Evolutionary conservation across 352 stramenopile species (phyloP), one percentile per base, ranked within the genome.

Genomic region (Globisporangium irregulare): DNA sequence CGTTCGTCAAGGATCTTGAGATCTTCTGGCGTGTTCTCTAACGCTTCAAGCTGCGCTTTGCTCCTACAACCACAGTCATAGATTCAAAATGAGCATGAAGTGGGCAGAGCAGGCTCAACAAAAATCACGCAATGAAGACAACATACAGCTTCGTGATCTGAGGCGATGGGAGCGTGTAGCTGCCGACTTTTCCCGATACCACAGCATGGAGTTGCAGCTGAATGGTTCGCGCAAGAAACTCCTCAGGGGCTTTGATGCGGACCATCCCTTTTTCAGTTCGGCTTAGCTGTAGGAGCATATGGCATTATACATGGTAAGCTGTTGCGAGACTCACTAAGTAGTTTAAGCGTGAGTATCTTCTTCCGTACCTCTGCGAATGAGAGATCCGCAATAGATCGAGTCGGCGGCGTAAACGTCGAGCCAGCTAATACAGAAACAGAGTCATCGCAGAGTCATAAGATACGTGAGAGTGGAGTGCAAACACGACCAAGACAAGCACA

Each of bases 181-280:
- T 75, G 9, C 75, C 76, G 5, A 61, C 48, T 7, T 67, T 76
- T 34, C 72, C 77, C 10, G 72, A 76, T 41, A 79, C 78, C 12
- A 77, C 75, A 9, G 70, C 66, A 66, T 74, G 58, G 20, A 88
- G 70, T 72, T 72, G 73, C 25, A 88, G 25, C 76, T 94, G 82
- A 41, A 96, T 82, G 4, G 88, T 94, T 15, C 88, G 83, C 15
- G 76, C 69, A 24, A 93, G 69, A 59, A 93, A 93, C 38, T 94
- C 84, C 24, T 96, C 88, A 15, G 88, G 88, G 0, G 78, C 76
- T 66, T 92, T 92, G 7, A 92, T 80, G 20, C 82, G 86, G 29
- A 94, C 84, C 50, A 94, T 68, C 14, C 88, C 86, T 60, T 90
- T 91, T 5, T 92, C 86, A 53, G 86, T 96, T 53, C 88, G 86